These are phyloP conservation scores for maize (Zea mays) DNA, from an alignment of 176 grass and related monocot species.

Conservation along the genomic window Zm-B73-REFERENCE-NAM-5.0 NC_050104.1:139337001-139337500, in stretches of 20 bases:
- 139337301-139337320: too few species aligned
- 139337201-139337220: neutral
- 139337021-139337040: neutral
- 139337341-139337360: too few species aligned
- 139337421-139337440: too few species aligned
- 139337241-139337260: neutral
- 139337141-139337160: constrained; percentile 98
- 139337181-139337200: constrained; percentile 83
- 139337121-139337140: constrained; percentile 94
- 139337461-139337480: too few species aligned
- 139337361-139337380: too few species aligned
- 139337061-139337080: neutral
- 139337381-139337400: too few species aligned
- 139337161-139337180: constrained; percentile 90
- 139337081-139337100: constrained; percentile 81
- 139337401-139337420: too few species aligned
- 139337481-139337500: too few species aligned
- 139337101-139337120: constrained; percentile 85
- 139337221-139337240: constrained; percentile 7
- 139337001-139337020: neutral
- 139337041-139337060: neutral
- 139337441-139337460: too few species aligned
- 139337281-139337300: neutral
- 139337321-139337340: too few species aligned
- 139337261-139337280: neutral